These are phyloP conservation scores for Citrus glauca DNA, from an alignment of 345 rosid genomes.

Conservation along the genomic window DNA sequence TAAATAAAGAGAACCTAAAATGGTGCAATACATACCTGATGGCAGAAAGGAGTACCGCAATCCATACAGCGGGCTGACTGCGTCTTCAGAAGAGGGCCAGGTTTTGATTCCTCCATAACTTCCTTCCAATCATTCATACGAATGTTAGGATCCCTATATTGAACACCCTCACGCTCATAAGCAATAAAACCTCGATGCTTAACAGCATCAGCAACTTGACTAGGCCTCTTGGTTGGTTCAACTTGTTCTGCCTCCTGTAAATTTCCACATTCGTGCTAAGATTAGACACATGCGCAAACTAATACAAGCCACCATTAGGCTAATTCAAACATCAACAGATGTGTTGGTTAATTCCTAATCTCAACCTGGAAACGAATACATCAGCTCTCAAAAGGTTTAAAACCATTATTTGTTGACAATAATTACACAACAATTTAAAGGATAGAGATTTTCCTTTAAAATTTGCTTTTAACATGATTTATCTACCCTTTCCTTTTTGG, in stretches of 20 bases:
- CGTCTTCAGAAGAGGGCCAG: conserved; percentile 81
- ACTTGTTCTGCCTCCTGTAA: conserved; percentile 40
- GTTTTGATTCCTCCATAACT: conserved; percentile 79
- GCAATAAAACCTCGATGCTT: conserved; percentile 85
- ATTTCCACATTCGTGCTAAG: conserved; percentile 3
- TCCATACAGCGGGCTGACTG: conserved; percentile 99
- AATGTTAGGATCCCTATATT: conserved; percentile 82
- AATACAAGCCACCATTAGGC: neutral
- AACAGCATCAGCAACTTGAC: conserved; percentile 53
- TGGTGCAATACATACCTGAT: conserved; percentile 52
- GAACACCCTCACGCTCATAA: conserved; percentile 90
- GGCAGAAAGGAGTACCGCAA: conserved; percentile 99
- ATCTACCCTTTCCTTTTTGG: neutral
- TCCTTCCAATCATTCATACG: conserved; percentile 92
- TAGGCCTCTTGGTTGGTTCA: conserved; percentile 53
- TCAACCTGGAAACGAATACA: neutral
- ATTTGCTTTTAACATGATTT: neutral
- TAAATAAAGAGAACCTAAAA: neutral
- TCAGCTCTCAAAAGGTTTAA: neutral
- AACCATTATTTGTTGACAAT: neutral
- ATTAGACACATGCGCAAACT: neutral
- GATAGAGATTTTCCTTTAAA: neutral
- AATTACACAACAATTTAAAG: neutral
- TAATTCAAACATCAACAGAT: neutral
- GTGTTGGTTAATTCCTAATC: neutral